Conservation (phyloP, 179 eudicot genomes). For the Gypsophila paniculata region DNA sequence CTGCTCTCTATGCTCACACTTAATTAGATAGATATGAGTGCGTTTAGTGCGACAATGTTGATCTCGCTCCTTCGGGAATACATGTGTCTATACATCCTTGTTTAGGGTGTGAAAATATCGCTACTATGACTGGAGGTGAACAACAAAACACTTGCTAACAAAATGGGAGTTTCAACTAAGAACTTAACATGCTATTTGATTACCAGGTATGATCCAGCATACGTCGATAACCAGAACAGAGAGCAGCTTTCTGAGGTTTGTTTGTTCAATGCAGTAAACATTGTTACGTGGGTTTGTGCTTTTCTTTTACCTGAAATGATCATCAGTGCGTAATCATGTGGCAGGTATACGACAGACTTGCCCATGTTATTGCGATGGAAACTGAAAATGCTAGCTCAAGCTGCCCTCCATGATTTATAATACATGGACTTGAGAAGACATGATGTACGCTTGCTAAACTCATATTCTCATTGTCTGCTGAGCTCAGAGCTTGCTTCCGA, state of each 20-base stretch:
- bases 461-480: not conserved
- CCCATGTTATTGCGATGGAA: slow-evolving; percentile 73
- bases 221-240: slow-evolving; percentile 28
- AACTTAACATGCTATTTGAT: slow-evolving; percentile 5
- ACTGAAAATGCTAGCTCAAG: slow-evolving; percentile 52
- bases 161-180: not conserved
- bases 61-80: no score
- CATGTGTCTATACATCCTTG: no score
- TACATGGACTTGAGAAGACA: not conserved
- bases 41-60: no score
- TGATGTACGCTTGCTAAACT: not conserved
- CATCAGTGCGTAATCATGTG: not conserved
- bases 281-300: not conserved
- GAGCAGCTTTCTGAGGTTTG: slow-evolving; percentile 61
- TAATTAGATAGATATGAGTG: no score
- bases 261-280: not conserved
- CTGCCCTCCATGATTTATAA: not conserved
- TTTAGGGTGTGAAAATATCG: no score
- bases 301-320: not conserved
- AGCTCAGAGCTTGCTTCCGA: not conserved
- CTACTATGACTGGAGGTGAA: no score
- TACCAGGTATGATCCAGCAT: slow-evolving; percentile 64
- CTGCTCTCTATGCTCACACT: no score
- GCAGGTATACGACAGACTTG: slow-evolving; percentile 75
- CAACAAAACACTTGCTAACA: not conserved